phyloP scores from a whole-genome alignment of 352 stramenopile genomes.

The Globisporangium ultimum region DNA sequence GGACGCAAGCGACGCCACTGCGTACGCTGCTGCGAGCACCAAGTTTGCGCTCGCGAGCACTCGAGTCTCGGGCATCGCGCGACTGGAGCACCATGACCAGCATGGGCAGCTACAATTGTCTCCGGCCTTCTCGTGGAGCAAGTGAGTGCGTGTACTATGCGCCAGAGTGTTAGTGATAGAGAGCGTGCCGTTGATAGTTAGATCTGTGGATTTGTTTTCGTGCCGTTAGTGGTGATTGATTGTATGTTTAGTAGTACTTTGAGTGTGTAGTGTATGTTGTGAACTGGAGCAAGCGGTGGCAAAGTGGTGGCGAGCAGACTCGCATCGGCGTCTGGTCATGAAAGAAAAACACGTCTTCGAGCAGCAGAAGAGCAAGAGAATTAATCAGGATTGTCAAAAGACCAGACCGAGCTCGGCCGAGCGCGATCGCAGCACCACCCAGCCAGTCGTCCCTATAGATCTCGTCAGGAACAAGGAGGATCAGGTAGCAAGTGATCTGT shows the following conservation, averaged over 20 bases:
- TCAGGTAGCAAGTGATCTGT: conserved; percentile 5
- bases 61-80: conserved; percentile 16
- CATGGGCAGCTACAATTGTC: conserved; percentile 2
- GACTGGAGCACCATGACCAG: conserved; percentile 17
- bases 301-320: neutral
- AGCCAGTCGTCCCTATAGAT: conserved; percentile 7
- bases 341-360: conserved; percentile 1
- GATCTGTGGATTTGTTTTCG: conserved; percentile 1
- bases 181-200: conserved; percentile 2
- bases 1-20: conserved; percentile 15
- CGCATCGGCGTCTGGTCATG: conserved; percentile 3
- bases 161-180: neutral
- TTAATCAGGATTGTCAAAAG: neutral
- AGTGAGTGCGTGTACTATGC: neutral
- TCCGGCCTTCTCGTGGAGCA: conserved; percentile 15
- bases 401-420: conserved; percentile 4
- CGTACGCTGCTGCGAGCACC: conserved; percentile 13
- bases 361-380: neutral
- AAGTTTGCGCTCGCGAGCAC: conserved; percentile 16
- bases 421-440: conserved; percentile 4
- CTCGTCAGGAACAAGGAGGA: neutral
- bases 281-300: neutral
- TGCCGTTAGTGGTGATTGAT: neutral
- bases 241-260: neutral
- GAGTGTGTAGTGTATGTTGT: conserved; percentile 1